Conservation (phyloP, 140 eudicot genomes). For the Anethum foeniculum region DNA sequence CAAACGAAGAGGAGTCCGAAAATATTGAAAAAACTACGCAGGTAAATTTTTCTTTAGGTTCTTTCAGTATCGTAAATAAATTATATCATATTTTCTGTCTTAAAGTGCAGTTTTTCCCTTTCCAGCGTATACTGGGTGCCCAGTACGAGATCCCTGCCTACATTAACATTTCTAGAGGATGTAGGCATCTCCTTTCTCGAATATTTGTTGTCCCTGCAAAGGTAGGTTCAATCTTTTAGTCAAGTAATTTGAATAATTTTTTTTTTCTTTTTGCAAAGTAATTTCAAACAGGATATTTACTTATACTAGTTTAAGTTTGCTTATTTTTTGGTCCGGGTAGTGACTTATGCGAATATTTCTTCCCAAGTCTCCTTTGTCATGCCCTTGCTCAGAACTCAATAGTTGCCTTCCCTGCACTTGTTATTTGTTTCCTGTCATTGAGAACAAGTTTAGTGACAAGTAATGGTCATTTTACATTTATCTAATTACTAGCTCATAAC, state of each 20-base stretch:
- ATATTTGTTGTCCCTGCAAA: constrained; percentile 62
- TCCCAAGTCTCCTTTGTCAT: no score
- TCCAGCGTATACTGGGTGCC: constrained; percentile 68
- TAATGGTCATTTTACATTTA: no score
- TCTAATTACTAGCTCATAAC: no score
- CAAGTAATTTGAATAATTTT: neutral
- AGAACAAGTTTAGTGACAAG: neutral
- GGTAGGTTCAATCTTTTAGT: constrained; percentile 32
- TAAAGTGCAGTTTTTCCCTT: constrained; percentile 10
- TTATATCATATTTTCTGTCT: neutral
- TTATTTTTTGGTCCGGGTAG: no score
- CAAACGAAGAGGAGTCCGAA: constrained; percentile 55
- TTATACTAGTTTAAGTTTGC: no score
- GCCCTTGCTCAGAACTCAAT: no score
- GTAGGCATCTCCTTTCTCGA: constrained; percentile 84
- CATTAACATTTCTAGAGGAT: constrained; percentile 81
- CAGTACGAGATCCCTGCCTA: constrained; percentile 80
- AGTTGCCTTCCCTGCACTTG: neutral
- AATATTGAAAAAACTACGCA: constrained; percentile 73
- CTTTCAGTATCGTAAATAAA: neutral
- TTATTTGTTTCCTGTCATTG: neutral
- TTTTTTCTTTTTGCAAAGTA: no score
- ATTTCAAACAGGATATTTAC: neutral
- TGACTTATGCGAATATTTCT: no score
- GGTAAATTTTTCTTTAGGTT: constrained; percentile 24